Conservation (phyloP, 768 basidiomycete genomes). For the Lactifluus subvellereus region DNA sequence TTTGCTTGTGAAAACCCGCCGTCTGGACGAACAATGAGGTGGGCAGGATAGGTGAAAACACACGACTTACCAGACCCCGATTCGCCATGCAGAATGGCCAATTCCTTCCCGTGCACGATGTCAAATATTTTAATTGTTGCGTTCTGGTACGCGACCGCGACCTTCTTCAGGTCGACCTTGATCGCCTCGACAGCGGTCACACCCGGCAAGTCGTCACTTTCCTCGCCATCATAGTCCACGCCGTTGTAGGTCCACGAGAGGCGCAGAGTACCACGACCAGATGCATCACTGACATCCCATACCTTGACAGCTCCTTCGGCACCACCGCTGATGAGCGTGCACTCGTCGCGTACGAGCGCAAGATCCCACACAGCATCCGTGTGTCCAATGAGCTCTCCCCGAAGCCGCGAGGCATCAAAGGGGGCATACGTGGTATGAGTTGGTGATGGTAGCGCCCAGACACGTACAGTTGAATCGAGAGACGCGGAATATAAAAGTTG, state of each 20-base stretch:
- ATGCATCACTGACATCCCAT: constrained; percentile 78
- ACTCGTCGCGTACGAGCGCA: constrained; percentile 76
- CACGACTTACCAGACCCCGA: constrained; percentile 12
- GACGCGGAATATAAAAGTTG: constrained; percentile 86
- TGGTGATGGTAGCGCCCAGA: constrained; percentile 77
- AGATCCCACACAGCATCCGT: constrained; percentile 98
- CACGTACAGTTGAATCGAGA: constrained; percentile 85
- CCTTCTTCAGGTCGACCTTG: constrained; percentile 75
- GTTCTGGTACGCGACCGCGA: constrained; percentile 88
- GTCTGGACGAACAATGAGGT: constrained; percentile 41
- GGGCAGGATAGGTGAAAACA: background rate
- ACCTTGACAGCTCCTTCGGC: constrained; percentile 91
- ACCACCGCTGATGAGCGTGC: constrained; percentile 80
- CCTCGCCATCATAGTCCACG: constrained; percentile 42
- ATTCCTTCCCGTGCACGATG: constrained; percentile 80
- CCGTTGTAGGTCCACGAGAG: constrained; percentile 80
- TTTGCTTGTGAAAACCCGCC: constrained; percentile 80
- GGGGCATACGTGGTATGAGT: constrained; percentile 88
- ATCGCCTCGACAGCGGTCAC: constrained; percentile 83
- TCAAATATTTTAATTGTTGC: constrained; percentile 88
- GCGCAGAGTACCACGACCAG: constrained; percentile 52
- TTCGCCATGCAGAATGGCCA: constrained; percentile 43
- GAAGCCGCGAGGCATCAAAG: constrained; percentile 72
- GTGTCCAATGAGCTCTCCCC: constrained; percentile 83
- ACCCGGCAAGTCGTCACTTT: constrained; percentile 45